Evolutionary conservation across 306 rosid genomes (phyloP).

Genomic region (Pyrus bretschneideri): DNA sequence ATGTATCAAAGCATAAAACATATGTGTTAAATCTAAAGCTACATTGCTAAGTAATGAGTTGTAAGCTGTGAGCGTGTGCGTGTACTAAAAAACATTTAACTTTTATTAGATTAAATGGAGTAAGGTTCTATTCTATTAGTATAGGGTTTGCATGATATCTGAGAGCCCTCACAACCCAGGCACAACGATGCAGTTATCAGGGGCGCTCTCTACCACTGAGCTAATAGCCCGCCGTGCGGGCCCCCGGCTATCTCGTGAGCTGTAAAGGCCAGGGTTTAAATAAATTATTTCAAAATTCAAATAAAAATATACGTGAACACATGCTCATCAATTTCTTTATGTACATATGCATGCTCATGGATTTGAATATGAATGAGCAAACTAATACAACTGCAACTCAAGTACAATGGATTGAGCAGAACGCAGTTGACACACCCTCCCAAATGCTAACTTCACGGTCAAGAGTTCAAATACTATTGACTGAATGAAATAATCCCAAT

Average conservation of each 20-base stretch:
- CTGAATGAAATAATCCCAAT: conserved; percentile 12
- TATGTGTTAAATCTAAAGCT: neutral
- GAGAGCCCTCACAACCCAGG: too few relatives aligned
- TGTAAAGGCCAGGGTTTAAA: neutral
- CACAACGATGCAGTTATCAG: too few relatives aligned
- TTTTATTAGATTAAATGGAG: too few relatives aligned
- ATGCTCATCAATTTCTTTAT: neutral
- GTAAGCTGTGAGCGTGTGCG: neutral
- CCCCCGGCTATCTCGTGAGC: neutral
- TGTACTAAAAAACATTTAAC: neutral
- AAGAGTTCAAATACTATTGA: conserved; percentile 11
- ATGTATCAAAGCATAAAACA: neutral
- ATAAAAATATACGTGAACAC: neutral
- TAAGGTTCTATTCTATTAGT: too few relatives aligned
- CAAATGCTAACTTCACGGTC: neutral
- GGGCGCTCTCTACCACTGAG: too few relatives aligned
- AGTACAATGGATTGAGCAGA: neutral
- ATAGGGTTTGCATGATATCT: too few relatives aligned
- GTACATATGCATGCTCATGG: neutral
- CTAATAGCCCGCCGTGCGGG: too few relatives aligned
- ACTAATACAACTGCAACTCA: neutral
- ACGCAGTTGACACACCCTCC: neutral
- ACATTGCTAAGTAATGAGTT: neutral
- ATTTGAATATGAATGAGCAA: neutral
- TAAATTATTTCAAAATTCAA: neutral